Conservation (phyloP, 2,329 filamentous ascomycete genomes). For the Corniculantispora saksenae region DNA sequence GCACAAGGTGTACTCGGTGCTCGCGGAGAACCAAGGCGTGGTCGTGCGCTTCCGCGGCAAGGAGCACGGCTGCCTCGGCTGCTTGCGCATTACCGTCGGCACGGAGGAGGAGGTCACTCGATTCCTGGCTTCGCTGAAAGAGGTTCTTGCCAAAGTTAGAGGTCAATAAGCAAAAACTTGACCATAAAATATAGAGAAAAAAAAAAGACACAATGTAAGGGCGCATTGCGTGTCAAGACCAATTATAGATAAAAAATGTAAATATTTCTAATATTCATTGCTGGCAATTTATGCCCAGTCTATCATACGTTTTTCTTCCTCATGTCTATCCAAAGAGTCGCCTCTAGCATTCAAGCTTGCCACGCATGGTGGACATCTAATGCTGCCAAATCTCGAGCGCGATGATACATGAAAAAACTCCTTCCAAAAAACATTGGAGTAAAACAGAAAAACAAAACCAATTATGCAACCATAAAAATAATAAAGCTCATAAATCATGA, state of each 20-base stretch:
- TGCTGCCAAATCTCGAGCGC: slow-evolving; percentile 5
- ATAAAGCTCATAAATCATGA: slow-evolving; percentile 15
- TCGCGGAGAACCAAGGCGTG: slow-evolving; percentile 85
- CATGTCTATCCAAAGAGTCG: slow-evolving; percentile 17
- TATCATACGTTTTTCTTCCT: slow-evolving; percentile 2
- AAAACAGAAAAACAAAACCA: neutral
- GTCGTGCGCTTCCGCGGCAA: slow-evolving; percentile 93
- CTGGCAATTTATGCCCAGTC: neutral
- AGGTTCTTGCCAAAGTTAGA: slow-evolving; percentile 48
- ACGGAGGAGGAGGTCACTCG: slow-evolving; percentile 82
- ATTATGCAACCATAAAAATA: slow-evolving; percentile 2
- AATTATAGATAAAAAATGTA: slow-evolving; percentile 1
- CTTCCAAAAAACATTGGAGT: neutral
- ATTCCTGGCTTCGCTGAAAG: slow-evolving; percentile 69
- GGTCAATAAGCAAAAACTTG: neutral
- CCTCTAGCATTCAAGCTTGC: slow-evolving; percentile 5
- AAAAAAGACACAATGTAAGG: neutral
- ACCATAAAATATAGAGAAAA: neutral
- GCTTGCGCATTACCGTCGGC: slow-evolving; percentile 87
- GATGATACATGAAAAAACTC: slow-evolving; percentile 10
- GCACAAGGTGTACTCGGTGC: slow-evolving; percentile 74
- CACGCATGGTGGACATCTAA: neutral
- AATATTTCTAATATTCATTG: neutral
- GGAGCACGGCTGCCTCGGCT: slow-evolving; percentile 86
- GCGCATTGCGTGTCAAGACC: neutral